Percentiles rank a stretch among this genome's conserved stretches.
phyloP scores from a whole-genome alignment of 768 basidiomycete genomes.

The Boletellus ananas region DNA sequence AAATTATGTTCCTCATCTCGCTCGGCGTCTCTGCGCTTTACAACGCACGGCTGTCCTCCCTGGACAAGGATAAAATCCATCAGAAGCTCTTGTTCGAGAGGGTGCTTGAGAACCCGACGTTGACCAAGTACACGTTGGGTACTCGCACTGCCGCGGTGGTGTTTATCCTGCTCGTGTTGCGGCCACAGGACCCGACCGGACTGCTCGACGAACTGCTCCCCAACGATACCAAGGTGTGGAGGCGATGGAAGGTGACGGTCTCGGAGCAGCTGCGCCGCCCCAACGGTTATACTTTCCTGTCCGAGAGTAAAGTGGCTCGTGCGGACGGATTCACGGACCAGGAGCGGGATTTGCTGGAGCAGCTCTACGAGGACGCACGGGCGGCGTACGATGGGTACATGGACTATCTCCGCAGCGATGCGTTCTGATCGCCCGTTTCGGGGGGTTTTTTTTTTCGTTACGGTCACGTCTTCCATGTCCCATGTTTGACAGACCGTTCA shows the following conservation, averaged over 20 bases:
- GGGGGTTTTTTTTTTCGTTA: too few species aligned
- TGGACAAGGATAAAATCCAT: slow-evolving; percentile 29
- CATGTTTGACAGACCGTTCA: too few species aligned
- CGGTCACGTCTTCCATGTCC: too few species aligned
- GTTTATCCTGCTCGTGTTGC: slow-evolving; percentile 15
- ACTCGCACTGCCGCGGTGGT: slow-evolving; percentile 17
- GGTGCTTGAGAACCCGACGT: slow-evolving; percentile 8
- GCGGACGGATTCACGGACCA: slow-evolving; percentile 4
- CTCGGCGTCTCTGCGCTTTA: slow-evolving; percentile 26
- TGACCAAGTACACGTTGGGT: slow-evolving; percentile 15
- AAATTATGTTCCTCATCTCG: slow-evolving; percentile 29
- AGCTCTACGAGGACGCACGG: slow-evolving; percentile 13
- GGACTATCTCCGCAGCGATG: too few species aligned
- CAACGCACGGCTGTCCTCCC: slow-evolving; percentile 19
- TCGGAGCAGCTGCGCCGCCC: background rate
- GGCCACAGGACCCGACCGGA: background rate
- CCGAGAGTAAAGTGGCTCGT: background rate
- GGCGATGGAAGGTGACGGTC: slow-evolving; percentile 15
- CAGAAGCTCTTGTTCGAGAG: slow-evolving; percentile 9
- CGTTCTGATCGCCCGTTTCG: too few species aligned
- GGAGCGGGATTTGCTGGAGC: slow-evolving; percentile 6
- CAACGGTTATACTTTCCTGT: background rate
- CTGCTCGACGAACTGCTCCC: slow-evolving; percentile 16
- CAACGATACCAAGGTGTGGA: slow-evolving; percentile 22
- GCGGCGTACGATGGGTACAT: slow-evolving; percentile 10